Conservation (phyloP, 768 basidiomycete species). For the Podaxis rugospora region DNA sequence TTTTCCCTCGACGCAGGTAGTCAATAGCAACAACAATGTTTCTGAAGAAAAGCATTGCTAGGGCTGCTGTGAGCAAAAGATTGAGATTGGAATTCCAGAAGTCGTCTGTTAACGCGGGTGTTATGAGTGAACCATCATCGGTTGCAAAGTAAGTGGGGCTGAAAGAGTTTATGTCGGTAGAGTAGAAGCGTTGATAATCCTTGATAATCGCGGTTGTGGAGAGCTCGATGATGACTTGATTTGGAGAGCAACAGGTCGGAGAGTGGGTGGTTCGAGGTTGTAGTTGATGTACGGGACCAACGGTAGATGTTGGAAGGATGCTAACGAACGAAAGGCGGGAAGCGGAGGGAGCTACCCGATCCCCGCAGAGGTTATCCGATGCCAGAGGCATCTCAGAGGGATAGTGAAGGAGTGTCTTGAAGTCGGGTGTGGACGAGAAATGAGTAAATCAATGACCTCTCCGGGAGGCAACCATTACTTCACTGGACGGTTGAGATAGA, state of each 20-base stretch:
- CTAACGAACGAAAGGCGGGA: slow-evolving; percentile 3
- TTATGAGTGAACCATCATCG: slow-evolving; percentile 56
- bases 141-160: slow-evolving; percentile 41
- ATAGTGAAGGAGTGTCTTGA: background rate
- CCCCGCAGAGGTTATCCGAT: background rate
- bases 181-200: slow-evolving; percentile 42
- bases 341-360: background rate
- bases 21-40: slow-evolving; percentile 47
- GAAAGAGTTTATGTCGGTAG: slow-evolving; percentile 38
- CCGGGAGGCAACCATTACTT: slow-evolving; percentile 29
- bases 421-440: background rate
- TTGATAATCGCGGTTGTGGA: slow-evolving; percentile 45
- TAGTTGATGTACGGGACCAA: slow-evolving; percentile 13
- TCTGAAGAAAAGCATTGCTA: slow-evolving; percentile 47
- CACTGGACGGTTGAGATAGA: slow-evolving; percentile 15
- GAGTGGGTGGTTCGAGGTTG: slow-evolving; percentile 30
- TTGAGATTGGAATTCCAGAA: slow-evolving; percentile 33
- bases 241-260: slow-evolving; percentile 30
- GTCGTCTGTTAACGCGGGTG: slow-evolving; percentile 42
- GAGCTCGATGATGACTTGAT: slow-evolving; percentile 45
- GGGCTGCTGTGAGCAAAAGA: slow-evolving; percentile 43
- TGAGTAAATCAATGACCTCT: slow-evolving; percentile 24
- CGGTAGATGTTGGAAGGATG: slow-evolving; percentile 12
- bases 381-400: slow-evolving; percentile 3
- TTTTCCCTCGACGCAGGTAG: slow-evolving; percentile 49